Evolutionary conservation across 2,329 filamentous ascomycete species (phyloP).

Genomic region (Hypocreales sp.): DNA sequence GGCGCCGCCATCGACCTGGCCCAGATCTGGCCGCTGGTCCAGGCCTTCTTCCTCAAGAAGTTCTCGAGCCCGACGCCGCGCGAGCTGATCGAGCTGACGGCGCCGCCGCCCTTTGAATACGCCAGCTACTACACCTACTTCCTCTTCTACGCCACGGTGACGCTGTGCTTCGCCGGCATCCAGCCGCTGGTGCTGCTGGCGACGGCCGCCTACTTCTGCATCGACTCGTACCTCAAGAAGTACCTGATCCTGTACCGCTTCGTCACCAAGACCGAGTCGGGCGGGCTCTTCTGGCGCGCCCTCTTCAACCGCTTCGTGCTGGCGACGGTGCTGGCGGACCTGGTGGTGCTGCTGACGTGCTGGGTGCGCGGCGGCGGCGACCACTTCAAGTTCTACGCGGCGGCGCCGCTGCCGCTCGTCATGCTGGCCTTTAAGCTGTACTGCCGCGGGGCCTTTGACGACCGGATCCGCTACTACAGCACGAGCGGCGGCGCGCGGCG

Average conservation of each 20-base stretch:
- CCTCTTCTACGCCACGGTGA: slow-evolving; percentile 82
- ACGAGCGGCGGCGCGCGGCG: slow-evolving; percentile 39
- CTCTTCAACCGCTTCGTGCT: slow-evolving; percentile 90
- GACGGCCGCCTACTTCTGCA: slow-evolving; percentile 72
- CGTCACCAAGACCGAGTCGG: slow-evolving; percentile 91
- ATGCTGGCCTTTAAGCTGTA: slow-evolving; percentile 77
- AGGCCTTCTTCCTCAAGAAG: slow-evolving; percentile 70
- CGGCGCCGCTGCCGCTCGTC: slow-evolving; percentile 63
- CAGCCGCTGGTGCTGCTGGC: slow-evolving; percentile 81
- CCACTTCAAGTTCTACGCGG: slow-evolving; percentile 46
- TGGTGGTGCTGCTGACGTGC: slow-evolving; percentile 62
- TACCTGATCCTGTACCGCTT: slow-evolving; percentile 91
- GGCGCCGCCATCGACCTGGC: slow-evolving; percentile 89
- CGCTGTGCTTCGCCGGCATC: slow-evolving; percentile 67
- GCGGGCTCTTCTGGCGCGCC: slow-evolving; percentile 81
- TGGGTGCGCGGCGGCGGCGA: slow-evolving; percentile 51
- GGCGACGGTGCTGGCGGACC: slow-evolving; percentile 60
- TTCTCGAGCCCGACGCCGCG: slow-evolving; percentile 80
- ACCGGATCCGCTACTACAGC: slow-evolving; percentile 67
- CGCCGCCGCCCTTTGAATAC: slow-evolving; percentile 86
- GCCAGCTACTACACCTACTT: slow-evolving; percentile 98
- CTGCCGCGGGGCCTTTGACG: slow-evolving; percentile 62
- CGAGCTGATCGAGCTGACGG: slow-evolving; percentile 82
- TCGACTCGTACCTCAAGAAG: slow-evolving; percentile 88
- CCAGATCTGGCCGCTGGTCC: slow-evolving; percentile 71